Conservation (phyloP, 2,329 filamentous ascomycete species). For the Aspergillus novofumigatus region DNA sequence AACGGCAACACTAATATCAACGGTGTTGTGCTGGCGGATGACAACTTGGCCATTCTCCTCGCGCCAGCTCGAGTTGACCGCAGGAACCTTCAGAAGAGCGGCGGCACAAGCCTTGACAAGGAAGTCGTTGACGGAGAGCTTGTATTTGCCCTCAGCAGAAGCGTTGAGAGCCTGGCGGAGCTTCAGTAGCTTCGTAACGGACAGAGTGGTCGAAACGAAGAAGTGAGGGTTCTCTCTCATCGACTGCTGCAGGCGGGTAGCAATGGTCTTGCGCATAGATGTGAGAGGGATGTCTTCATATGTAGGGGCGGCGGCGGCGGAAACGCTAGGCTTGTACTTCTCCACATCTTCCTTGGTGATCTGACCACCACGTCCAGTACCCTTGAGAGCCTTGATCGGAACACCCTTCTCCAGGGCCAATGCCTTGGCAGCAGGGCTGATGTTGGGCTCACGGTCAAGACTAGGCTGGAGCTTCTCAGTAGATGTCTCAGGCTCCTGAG, state of each 20-base stretch:
- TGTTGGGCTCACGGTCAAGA: conserved; percentile 75
- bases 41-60: conserved; percentile 69
- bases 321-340: conserved; percentile 63
- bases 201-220: conserved; percentile 88
- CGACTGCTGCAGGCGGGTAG: conserved; percentile 82
- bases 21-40: conserved; percentile 89
- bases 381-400: conserved; percentile 73
- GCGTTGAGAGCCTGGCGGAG: conserved; percentile 90
- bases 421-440: conserved; percentile 69
- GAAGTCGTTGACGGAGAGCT: conserved; percentile 99
- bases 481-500: conserved; percentile 68
- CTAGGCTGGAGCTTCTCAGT: conserved; percentile 75
- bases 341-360: conserved; percentile 92
- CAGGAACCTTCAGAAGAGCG: conserved; percentile 88
- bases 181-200: conserved; percentile 92
- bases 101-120: conserved; percentile 91
- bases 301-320: conserved; percentile 55
- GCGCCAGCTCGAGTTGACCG: conserved; percentile 91
- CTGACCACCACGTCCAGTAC: conserved; percentile 77
- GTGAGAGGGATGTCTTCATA: conserved; percentile 82
- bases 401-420: conserved; percentile 83
- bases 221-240: conserved; percentile 95
- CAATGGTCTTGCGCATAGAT: conserved; percentile 98
- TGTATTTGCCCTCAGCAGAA: conserved; percentile 87
- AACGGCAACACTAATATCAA: conserved; percentile 94